Base-by-base conservation (phyloP, 2,329 filamentous ascomycete genomes). In the Akanthomyces lecanii region DNA sequence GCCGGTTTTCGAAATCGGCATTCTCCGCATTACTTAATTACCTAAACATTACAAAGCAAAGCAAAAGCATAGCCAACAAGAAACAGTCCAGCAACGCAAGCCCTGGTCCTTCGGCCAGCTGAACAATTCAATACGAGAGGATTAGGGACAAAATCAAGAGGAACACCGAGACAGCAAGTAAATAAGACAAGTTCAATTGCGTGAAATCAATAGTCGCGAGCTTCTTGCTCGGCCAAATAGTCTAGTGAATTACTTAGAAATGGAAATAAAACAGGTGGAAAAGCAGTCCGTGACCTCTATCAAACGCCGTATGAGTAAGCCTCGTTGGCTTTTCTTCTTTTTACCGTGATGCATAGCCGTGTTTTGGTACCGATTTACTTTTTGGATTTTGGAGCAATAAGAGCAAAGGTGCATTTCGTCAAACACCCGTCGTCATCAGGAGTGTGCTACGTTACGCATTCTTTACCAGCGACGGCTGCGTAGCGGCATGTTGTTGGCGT, bases 401-500 rank as follows among this genome's bases (percentile, higher is more conserved):
- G 52, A 59, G 55, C 54, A 59, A 60, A 48, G 48, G 62, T 52
- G 28, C 44, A 62, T 56, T 51, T 62, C 60, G 50, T 62, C n/a
- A 40, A 52, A 56, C 28, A 23, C 48, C 42, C 28, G 28, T 50
- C 28, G 28, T 50, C 52, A 40, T 63, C 48, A 51, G 52, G 56
- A 21, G 42, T 51, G 42, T 65, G 50, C 55, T 56, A 58, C 61
- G 61, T 55, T 38, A 52, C 44, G 55, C 50, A 54, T 51, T 61
- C 61, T 70, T 77, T 80, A 83, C 81, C 81, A 83, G 66, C 81
- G 79, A 68, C 80, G 79, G 71, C 77, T 80, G 70, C 77, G 75
- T 40, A 84, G 72, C 61, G 81, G 80, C 71, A 79, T 72, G 68
- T 78, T 79, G 71, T 84, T 83, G 72, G 80, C 78, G 70, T 81